Percentiles rank a stretch among this genome's conserved stretches.
Evolutionary conservation across 371 early-diverging fungal genomes (phyloP).

Genomic region (Cokeromyces recurvatus): DNA sequence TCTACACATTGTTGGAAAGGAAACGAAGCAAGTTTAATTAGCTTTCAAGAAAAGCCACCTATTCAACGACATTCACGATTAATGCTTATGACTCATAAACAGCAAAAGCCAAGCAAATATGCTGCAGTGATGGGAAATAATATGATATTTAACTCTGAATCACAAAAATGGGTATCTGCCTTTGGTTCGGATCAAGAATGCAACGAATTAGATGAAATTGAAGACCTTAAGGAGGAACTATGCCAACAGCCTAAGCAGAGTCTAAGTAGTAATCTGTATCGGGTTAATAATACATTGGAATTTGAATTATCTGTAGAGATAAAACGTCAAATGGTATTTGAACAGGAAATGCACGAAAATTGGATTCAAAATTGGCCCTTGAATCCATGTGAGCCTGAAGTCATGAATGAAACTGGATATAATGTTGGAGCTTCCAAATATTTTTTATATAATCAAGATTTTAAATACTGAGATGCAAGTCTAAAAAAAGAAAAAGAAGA

Average conservation of each 20-base stretch:
- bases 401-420: background rate
- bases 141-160: constrained; percentile 14
- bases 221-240: constrained; percentile 13
- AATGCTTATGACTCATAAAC: constrained; percentile 17
- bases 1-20: constrained; percentile 26
- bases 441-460: constrained; percentile 37
- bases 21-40: constrained; percentile 21
- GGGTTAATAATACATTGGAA: constrained; percentile 5
- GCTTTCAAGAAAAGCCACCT: constrained; percentile 11
- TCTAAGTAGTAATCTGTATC: background rate
- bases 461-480: constrained; percentile 62
- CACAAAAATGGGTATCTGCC: constrained; percentile 14
- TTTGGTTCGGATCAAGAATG: constrained; percentile 7
- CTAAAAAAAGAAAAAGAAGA: constrained; percentile 74
- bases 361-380: constrained; percentile 26
- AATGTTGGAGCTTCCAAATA: constrained; percentile 10
- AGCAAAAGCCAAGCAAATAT: constrained; percentile 10
- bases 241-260: background rate
- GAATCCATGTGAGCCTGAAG: background rate
- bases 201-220: constrained; percentile 13
- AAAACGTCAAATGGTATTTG: constrained; percentile 24
- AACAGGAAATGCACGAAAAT: constrained; percentile 25
- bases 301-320: constrained; percentile 19
- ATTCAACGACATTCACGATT: constrained; percentile 14
- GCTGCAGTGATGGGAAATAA: constrained; percentile 8